Evolutionary conservation across 352 stramenopile species (phyloP), one percentile per base, ranked within the genome.

Genomic region (Phytophthora agathidicida): DNA sequence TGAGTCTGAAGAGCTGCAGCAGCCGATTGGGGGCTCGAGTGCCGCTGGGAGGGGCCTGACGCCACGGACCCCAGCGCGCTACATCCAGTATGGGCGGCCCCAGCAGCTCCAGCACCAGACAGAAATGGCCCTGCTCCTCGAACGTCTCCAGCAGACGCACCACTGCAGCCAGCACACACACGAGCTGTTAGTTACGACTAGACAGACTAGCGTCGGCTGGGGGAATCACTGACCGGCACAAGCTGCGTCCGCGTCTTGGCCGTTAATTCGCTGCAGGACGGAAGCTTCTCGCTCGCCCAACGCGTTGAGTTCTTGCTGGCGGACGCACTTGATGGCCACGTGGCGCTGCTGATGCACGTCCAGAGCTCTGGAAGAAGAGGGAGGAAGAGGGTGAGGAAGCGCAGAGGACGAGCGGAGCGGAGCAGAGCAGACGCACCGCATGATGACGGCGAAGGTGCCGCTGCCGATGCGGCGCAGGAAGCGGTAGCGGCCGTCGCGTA

Each of bases 31-130:
- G 36, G 1, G 54, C 27, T 8, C 45, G 52, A 24, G 43, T 32
- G 36, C 30, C 50, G 16, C 55, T 54, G 0, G 98, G 77, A 17
- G 98, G 88, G 70, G 98, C 94, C 39, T 93, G 79, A 68, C 93
- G 96, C 70, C 96, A 91, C 42, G 88, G 94, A 31, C 97, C 97
- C 71, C 94, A 96, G 9, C 95, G 72, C 7, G 96, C 71, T 65
- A 98, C 94, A 54, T 99, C 98, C 31, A 99, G 74, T 62, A 99
- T 98, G 7, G 80, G 62, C 16, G 75, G 41, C 16, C 73, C 80
- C 28, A 93, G 60, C 27, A 88, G 68, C 67, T 93, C 83, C 22
- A 93, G 46, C 50, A 91, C 83, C 28, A 93, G 73, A 32, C 79
- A 91, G 30, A 84, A 75, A 41, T 78, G 79, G 7, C 52, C 65